Conservation (phyloP, 495 filamentous ascomycete genomes). For the Penicillium soppii region DNA sequence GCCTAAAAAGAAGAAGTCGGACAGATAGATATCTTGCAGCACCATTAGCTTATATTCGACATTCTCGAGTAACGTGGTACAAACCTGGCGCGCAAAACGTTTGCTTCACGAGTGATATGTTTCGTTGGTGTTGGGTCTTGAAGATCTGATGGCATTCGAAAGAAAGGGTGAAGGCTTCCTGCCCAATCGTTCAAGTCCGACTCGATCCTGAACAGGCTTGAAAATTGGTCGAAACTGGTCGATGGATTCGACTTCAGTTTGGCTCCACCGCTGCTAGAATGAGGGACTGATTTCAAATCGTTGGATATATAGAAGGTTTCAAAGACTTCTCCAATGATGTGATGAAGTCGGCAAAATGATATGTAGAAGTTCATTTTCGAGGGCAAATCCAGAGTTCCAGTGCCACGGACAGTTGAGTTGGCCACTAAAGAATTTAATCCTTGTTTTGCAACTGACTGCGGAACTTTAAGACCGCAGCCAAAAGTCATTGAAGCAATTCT, state of each 20-base stretch:
- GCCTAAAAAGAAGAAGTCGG: constrained; percentile 14
- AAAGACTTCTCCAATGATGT: constrained; percentile 14
- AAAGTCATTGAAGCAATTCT: constrained; percentile 15
- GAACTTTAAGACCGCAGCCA: constrained; percentile 10
- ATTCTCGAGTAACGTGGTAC: background rate
- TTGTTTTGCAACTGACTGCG: constrained; percentile 13
- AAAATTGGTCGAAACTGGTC: constrained; percentile 9
- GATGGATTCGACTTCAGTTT: background rate
- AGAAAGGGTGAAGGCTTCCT: constrained; percentile 8
- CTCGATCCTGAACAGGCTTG: constrained; percentile 9
- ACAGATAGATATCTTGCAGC: constrained; percentile 12
- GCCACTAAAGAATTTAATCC: constrained; percentile 5
- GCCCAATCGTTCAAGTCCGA: constrained; percentile 8
- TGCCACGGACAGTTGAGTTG: background rate
- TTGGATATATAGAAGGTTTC: constrained; percentile 10
- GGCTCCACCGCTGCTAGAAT: background rate
- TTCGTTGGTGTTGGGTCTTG: constrained; percentile 12
- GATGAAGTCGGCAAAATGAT: constrained; percentile 14
- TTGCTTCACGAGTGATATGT: constrained; percentile 13
- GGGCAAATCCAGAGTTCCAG: background rate
- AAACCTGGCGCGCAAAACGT: constrained; percentile 11
- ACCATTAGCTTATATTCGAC: background rate
- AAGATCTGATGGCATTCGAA: constrained; percentile 8
- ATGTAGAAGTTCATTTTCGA: constrained; percentile 12
- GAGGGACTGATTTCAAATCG: background rate